A percentile compares a stretch with the other conserved stretches of the same genome.
Evolutionary conservation across 129 eudicot genomes (phyloP).

Genomic region (Logfia minima): DNA sequence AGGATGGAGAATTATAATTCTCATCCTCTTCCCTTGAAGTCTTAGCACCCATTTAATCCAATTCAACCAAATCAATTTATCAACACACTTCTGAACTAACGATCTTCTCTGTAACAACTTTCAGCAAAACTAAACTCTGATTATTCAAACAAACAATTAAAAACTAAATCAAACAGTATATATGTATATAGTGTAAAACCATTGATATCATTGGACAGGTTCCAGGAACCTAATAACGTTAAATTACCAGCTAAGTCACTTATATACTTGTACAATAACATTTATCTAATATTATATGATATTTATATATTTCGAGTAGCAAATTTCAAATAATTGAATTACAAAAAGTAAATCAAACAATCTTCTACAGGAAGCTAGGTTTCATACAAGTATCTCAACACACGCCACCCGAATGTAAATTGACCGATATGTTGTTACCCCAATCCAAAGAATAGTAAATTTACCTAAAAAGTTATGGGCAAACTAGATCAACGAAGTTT

Average conservation of each 20-base stretch:
- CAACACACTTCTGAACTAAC: constrained; percentile 7
- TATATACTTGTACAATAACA: background rate
- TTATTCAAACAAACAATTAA: background rate
- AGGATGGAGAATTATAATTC: constrained; percentile 42
- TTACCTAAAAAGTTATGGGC: constrained; percentile 1
- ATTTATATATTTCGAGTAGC: constrained; percentile 3
- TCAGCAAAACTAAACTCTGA: constrained; percentile 16
- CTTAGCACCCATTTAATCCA: constrained; percentile 46
- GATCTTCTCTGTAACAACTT: constrained; percentile 2
- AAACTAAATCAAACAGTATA: background rate
- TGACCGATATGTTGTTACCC: background rate
- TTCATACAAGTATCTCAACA: background rate
- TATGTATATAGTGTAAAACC: background rate
- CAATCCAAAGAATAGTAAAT: background rate
- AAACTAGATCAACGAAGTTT: constrained; percentile 20
- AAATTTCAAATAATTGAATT: background rate
- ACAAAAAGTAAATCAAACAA: background rate
- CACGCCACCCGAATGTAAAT: constrained; percentile 15
- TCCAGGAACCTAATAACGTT: constrained; percentile 17
- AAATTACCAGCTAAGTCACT: constrained; percentile 16
- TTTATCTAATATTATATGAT: background rate
- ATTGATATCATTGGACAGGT: background rate
- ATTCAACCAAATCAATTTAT: constrained; percentile 13
- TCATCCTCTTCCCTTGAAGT: constrained; percentile 60
- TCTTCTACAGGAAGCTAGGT: constrained; percentile 19